Evolutionary conservation across 345 rosid genomes (phyloP), one percentile per base, ranked within the genome.

Genomic region (Hibiscus syriacus): DNA sequence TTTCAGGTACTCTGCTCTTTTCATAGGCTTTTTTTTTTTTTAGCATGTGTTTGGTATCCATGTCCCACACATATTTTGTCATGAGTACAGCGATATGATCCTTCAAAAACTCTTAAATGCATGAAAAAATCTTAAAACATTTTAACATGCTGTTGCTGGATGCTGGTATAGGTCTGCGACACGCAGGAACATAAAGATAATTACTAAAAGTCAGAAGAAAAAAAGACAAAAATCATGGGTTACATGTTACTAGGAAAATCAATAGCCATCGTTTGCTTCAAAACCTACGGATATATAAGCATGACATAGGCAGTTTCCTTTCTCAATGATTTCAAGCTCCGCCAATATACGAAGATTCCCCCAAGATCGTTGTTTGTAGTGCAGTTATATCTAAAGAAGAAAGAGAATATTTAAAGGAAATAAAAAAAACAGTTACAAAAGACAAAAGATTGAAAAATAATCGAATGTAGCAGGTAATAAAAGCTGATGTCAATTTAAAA

Each of bases 261-360:
- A 41, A 80, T 82, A 54, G 88, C 86, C 43, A 86, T 82, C 64
- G 88, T 86, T 11, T 68, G 76, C 65, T 85, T 87, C 82, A 85
- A 82, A 55, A 78, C 88, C 1, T 82, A 80, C 6, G 88, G 84
- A 13, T 82, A 82, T 66, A 82, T 82, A 73, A 82, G 88, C 57
- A 84, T 82, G 88, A 16, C 80, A 45, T 84, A 84, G 68, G 88
- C 88, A 1, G 66, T 84, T 3, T 76, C 84, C 20, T 80, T 84
- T 67, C 86, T 80, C 2, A 82, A 73, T 72, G 86, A 84, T 74
- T 85, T 85, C 76, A 82, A 85, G 80, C 79, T 85, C 34, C 84
- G 86, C 4, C 86, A 84, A 67, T 82, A 82, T 84, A 84, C 80
- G 84, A 84, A 82, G 62, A 73, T 84, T 60, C 89, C 86, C 0